phyloP scores from a whole-genome alignment of 1,139 yeast species.

The Candida dubliniensis region DNA sequence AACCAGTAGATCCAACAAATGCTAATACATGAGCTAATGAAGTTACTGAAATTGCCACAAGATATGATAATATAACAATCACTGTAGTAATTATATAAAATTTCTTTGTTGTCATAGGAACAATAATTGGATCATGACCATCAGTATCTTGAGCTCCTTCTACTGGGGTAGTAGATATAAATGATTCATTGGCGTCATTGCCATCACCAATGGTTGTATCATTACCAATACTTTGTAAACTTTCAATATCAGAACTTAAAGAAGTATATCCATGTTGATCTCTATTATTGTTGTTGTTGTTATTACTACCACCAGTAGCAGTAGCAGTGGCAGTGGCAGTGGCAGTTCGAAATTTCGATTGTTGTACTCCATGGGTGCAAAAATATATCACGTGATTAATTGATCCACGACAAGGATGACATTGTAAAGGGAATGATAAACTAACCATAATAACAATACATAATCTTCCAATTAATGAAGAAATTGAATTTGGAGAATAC shows the following conservation, averaged over 20 bases:
- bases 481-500: constrained; percentile 58
- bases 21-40: constrained; percentile 87
- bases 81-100: constrained; percentile 66
- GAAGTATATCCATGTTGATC: constrained; percentile 17
- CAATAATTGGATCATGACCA: constrained; percentile 51
- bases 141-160: constrained; percentile 53
- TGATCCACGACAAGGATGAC: constrained; percentile 78
- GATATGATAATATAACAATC: constrained; percentile 62
- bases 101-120: constrained; percentile 50
- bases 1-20: constrained; percentile 93
- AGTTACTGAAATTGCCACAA: constrained; percentile 72
- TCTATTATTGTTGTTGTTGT: no score
- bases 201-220: constrained; percentile 9
- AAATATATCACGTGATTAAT: constrained; percentile 67
- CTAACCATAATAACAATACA: constrained; percentile 71
- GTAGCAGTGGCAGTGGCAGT: no score
- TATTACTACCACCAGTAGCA: no score
- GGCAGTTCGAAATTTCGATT: constrained; percentile 15
- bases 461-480: constrained; percentile 66
- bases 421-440: constrained; percentile 70
- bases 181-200: constrained; percentile 31
- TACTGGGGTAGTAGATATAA: constrained; percentile 48
- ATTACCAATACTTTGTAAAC: constrained; percentile 16
- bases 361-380: constrained; percentile 32
- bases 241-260: constrained; percentile 23